A percentile compares a stretch with the other conserved stretches of the same genome.
These are phyloP conservation scores for Bacterosira constricta DNA, from an alignment of 108 stramenopile species.

Conservation along the genomic window DNA sequence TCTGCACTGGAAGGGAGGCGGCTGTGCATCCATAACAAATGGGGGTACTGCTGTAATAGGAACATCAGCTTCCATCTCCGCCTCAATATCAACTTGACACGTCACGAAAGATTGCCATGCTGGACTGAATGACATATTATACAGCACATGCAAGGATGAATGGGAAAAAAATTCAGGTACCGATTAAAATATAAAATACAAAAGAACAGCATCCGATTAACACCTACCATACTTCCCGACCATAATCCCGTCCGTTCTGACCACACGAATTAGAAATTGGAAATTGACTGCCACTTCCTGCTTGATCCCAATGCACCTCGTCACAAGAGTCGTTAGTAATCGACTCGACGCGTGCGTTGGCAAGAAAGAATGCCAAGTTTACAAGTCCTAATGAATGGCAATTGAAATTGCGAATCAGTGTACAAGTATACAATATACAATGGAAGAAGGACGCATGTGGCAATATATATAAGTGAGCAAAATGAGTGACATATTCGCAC, in stretches of 20 bases:
- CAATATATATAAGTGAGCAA: conserved; percentile 25
- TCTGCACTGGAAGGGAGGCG: conserved; percentile 26
- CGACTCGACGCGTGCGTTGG: conserved; percentile 32
- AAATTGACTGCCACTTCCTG: conserved; percentile 19
- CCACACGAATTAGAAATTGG: conserved; percentile 31
- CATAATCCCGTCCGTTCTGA: conserved; percentile 25
- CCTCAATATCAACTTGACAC: conserved; percentile 10
- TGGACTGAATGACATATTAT: conserved; percentile 49
- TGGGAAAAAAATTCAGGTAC: too few relatives aligned
- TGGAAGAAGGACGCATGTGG: too few relatives aligned
- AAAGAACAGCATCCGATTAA: too few relatives aligned
- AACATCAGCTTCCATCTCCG: conserved; percentile 12
- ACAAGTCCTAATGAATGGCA: too few relatives aligned
- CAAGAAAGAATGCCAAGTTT: conserved; percentile 33
- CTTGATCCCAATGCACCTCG: conserved; percentile 19
- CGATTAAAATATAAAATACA: too few relatives aligned
- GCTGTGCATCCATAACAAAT: not conserved
- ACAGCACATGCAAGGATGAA: conserved; percentile 49
- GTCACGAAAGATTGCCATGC: conserved; percentile 29
- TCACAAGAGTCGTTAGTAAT: conserved; percentile 36
- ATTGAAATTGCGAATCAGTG: too few relatives aligned
- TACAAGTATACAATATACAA: too few relatives aligned
- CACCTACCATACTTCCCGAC: conserved; percentile 2
- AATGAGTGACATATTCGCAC: too few relatives aligned
- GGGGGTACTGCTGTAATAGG: conserved; percentile 14